Percentiles rank a stretch among this genome's conserved stretches.
These are phyloP conservation scores for Alternaria longipes DNA, from an alignment of 2,329 filamentous ascomycete species.

Conservation along the genomic window DNA sequence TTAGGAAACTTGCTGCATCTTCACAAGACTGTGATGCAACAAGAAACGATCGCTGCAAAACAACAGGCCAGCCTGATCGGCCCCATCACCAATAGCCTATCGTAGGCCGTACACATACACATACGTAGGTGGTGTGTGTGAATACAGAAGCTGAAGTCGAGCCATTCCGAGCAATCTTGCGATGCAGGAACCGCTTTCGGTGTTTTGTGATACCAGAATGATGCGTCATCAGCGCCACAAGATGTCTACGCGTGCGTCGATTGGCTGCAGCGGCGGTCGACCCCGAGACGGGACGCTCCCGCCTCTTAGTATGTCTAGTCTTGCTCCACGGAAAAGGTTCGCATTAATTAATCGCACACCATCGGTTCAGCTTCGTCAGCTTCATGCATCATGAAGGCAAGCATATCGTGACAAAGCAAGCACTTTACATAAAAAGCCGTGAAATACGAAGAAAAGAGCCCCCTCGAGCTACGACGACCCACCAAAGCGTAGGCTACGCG, in stretches of 20 bases:
- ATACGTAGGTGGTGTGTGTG: background rate
- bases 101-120: background rate
- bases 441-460: background rate
- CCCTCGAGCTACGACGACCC: background rate
- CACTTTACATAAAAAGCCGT: background rate
- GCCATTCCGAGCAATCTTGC: background rate
- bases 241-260: background rate
- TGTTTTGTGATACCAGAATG: background rate
- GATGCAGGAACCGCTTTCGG: background rate
- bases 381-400: background rate
- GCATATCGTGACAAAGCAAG: background rate
- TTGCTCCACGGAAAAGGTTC: background rate
- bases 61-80: constrained; percentile 1
- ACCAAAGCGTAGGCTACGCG: background rate
- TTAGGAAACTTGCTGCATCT: background rate
- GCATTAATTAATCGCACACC: background rate
- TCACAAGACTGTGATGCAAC: background rate
- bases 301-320: background rate
- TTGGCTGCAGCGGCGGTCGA: constrained; percentile 1
- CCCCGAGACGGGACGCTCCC: constrained; percentile 3
- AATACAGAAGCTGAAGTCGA: background rate
- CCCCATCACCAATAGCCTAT: background rate
- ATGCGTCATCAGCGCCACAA: constrained; percentile 1
- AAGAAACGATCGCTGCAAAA: background rate
- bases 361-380: constrained; percentile 5